Base-by-base conservation (phyloP, 2,329 filamentous ascomycete genomes). In the Thermothelomyces thermophilus region DNA sequence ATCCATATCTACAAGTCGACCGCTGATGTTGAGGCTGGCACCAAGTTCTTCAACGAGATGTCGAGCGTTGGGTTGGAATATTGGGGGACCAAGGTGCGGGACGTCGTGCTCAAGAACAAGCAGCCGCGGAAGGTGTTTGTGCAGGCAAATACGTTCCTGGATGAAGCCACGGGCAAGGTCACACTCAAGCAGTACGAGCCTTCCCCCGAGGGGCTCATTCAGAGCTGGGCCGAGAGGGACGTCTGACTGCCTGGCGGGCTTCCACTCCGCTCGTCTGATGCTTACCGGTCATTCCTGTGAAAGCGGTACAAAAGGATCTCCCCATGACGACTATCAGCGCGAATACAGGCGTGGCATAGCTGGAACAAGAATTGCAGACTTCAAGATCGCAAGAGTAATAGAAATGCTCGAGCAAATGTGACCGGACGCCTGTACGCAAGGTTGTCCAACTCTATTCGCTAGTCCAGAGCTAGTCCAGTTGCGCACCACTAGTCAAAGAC, bases 1-100 rank as follows among this genome's bases (percentile, higher is more conserved):
- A 71, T 97, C 55, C 90, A 96, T 68, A 76, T 96, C 56, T 96
- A 87, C 75, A 96, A 96, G 74, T 81, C 84, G 4, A 95, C 89
- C 1, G 91, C 89, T 6, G 89, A 97, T 64, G 76, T 91, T 16
- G 77, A 84, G 59, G 77, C 76, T 2, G 91, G 88, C n/a, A 83
- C 78, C 58, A 79, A 80, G 58, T 80, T 95, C 68, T 97, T 95
- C 65, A 81, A 84, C 53, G 77, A 84, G 26, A 90, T 95, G 76
- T 95, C 90, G 7, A 73, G 77, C 20, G 90, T 96, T 19, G 86
- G 86, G 51, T 70, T 82, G 46, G 84, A 87, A 34, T 96, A 87
- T 72, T 96, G 88, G 79, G 89, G 85, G 48, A 82, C 79, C 56
- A 85, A 84, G 69, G 80, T 96, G 22, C 77, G 91, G 50, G 80